A percentile compares a stretch with the other conserved stretches of the same genome.
Conservation (phyloP, 805 yeast genomes). For the Candida boidinii region DNA sequence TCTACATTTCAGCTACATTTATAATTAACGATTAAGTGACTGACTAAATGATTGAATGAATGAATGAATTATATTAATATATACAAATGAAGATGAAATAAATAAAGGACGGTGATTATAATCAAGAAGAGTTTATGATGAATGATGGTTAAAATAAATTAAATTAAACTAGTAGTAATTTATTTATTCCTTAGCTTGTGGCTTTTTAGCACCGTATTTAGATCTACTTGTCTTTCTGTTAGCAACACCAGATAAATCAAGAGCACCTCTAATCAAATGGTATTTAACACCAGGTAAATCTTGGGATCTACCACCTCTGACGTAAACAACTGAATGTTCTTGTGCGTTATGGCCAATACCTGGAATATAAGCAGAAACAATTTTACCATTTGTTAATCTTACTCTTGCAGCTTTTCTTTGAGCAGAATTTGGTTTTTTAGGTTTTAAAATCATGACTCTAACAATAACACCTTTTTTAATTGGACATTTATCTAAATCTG, state of each 20-base stretch:
- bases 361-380: conserved; percentile 88
- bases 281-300: conserved; percentile 98
- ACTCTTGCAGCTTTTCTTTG: conserved; percentile 96
- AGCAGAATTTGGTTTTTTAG: conserved; percentile 98
- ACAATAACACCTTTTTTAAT: conserved; percentile 89
- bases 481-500: conserved; percentile 78
- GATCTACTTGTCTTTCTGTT: conserved; percentile 85
- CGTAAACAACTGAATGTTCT: conserved; percentile 93
- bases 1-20: too few species aligned
- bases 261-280: conserved; percentile 86
- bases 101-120: too few species aligned
- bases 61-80: too few species aligned
- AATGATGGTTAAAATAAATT: too few species aligned
- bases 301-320: conserved; percentile 97
- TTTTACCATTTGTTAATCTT: conserved; percentile 80
- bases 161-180: too few species aligned
- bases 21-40: too few species aligned
- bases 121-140: too few species aligned
- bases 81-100: too few species aligned
- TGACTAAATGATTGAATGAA: too few species aligned
- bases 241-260: conserved; percentile 91
- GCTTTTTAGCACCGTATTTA: conserved; percentile 88
- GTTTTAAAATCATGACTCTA: conserved; percentile 90
- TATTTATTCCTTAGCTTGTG: conserved; percentile 42
- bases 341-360: conserved; percentile 99